phyloP scores from a whole-genome alignment of 164 flowering plant species.

The Hamamelis virginiana region DNA sequence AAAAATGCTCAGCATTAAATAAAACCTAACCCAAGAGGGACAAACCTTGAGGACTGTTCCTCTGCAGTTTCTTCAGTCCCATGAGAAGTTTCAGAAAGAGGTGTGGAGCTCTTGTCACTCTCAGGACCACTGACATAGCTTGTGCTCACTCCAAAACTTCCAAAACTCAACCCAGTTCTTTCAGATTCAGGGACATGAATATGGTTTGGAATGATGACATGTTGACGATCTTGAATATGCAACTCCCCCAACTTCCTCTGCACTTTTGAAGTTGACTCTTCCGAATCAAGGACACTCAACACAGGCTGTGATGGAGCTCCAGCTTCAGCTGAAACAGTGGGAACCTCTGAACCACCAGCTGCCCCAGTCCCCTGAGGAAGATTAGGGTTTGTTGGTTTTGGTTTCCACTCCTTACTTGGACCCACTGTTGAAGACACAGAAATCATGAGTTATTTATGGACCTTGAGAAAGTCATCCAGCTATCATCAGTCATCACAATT shows the following conservation, averaged over 20 bases:
- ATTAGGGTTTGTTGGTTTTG: conserved; percentile 50
- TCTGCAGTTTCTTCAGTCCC: conserved; percentile 50
- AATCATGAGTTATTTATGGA: background rate
- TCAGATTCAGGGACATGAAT: conserved; percentile 87
- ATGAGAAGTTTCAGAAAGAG: conserved; percentile 60
- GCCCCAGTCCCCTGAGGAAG: conserved; percentile 39
- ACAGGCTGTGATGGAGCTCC: conserved; percentile 23
- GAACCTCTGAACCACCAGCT: conserved; percentile 37
- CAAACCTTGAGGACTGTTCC: conserved; percentile 59
- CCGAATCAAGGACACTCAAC: conserved; percentile 26
- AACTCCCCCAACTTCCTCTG: conserved; percentile 60
- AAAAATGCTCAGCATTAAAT: background rate
- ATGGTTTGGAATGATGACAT: conserved; percentile 85
- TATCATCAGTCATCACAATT: background rate
- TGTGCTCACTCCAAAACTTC: conserved; percentile 64
- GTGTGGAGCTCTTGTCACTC: conserved; percentile 50
- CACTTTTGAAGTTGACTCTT: conserved; percentile 43
- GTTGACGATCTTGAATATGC: conserved; percentile 49
- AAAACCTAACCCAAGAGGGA: background rate
- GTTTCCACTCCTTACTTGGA: conserved; percentile 84
- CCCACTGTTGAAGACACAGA: conserved; percentile 36
- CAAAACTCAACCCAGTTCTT: conserved; percentile 74
- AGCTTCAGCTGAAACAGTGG: conserved; percentile 33
- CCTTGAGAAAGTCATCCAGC: conserved; percentile 4
- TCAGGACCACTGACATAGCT: conserved; percentile 34